A percentile compares a stretch with the other conserved stretches of the same genome.
Evolutionary conservation across 2,329 filamentous ascomycete genomes (phyloP).

Genomic region (Penicillium sp.): DNA sequence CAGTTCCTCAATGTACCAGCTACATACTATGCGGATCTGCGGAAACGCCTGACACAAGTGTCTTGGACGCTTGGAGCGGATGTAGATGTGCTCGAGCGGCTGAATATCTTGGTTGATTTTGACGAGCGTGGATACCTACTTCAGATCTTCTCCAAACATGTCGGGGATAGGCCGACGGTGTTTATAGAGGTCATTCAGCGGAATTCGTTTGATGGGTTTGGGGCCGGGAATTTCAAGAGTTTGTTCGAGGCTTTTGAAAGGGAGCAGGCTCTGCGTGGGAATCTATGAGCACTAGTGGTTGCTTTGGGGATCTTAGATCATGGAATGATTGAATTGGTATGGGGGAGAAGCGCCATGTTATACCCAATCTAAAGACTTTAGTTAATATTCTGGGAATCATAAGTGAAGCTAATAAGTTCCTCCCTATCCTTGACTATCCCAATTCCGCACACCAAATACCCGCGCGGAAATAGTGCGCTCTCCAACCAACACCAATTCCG

Average conservation of each 20-base stretch:
- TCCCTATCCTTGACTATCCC: not conserved
- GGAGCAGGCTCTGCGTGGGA: conserved; percentile 79
- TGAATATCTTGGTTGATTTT: conserved; percentile 89
- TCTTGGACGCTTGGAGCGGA: conserved; percentile 66
- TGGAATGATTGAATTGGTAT: not conserved
- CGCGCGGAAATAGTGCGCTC: conserved; percentile 8
- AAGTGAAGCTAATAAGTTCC: not conserved
- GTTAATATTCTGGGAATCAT: not conserved
- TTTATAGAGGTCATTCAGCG: conserved; percentile 93
- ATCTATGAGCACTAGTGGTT: conserved; percentile 54
- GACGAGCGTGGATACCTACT: conserved; percentile 82
- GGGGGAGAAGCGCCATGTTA: not conserved
- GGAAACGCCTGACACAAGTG: conserved; percentile 62
- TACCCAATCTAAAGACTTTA: not conserved
- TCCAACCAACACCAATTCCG: not conserved
- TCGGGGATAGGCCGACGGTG: conserved; percentile 90
- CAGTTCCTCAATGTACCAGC: conserved; percentile 81
- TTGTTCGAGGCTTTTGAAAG: conserved; percentile 90
- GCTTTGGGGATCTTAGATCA: not conserved
- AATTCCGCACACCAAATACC: conserved; percentile 6
- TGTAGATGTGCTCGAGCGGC: conserved; percentile 67
- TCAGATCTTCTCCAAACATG: conserved; percentile 73
- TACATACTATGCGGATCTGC: conserved; percentile 78
- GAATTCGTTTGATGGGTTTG: conserved; percentile 83
- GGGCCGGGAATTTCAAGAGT: conserved; percentile 89